A percentile compares a stretch with the other conserved stretches of the same genome.
These are phyloP conservation scores for Lipomyces anomalus DNA, from an alignment of 805 yeast species.

Conservation along the genomic window DNA sequence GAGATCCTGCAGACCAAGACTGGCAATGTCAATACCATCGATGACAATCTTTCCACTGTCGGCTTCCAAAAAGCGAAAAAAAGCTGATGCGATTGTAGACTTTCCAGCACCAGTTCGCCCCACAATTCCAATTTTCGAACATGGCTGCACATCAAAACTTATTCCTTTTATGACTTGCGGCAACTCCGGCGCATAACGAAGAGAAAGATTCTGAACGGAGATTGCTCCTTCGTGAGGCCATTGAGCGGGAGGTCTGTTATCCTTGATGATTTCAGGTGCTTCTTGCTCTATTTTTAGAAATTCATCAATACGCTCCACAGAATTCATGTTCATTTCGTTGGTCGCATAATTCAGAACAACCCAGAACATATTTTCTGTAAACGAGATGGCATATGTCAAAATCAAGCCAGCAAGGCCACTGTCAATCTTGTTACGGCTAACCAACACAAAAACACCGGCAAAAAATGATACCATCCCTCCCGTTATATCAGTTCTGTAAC, in stretches of 20 bases:
- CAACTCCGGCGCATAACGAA: constrained; percentile 80
- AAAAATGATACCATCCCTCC: constrained; percentile 79
- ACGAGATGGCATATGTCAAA: constrained; percentile 81
- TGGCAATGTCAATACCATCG: constrained; percentile 60
- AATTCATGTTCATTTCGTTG: constrained; percentile 93
- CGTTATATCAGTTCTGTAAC: constrained; percentile 74
- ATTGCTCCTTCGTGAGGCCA: constrained; percentile 91
- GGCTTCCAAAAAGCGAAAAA: constrained; percentile 60
- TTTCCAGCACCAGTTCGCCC: constrained; percentile 99
- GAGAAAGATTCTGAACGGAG: constrained; percentile 65
- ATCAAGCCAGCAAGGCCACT: constrained; percentile 96
- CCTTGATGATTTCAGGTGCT: constrained; percentile 60
- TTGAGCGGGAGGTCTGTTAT: constrained; percentile 56
- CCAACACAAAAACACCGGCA: constrained; percentile 72
- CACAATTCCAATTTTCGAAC: constrained; percentile 84
- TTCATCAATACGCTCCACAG: constrained; percentile 90
- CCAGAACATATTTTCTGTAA: constrained; percentile 89
- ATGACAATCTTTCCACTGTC: constrained; percentile 52
- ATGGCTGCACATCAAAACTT: constrained; percentile 71
- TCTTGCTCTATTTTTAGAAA: constrained; percentile 78
- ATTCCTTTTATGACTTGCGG: constrained; percentile 90
- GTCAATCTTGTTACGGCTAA: constrained; percentile 60
- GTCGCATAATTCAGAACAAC: constrained; percentile 82
- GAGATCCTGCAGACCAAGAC: constrained; percentile 57
- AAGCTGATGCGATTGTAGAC: constrained; percentile 90